Base-by-base conservation (phyloP, 192 early-diverging fungal species). In the Helicostylum pulchrum region DNA sequence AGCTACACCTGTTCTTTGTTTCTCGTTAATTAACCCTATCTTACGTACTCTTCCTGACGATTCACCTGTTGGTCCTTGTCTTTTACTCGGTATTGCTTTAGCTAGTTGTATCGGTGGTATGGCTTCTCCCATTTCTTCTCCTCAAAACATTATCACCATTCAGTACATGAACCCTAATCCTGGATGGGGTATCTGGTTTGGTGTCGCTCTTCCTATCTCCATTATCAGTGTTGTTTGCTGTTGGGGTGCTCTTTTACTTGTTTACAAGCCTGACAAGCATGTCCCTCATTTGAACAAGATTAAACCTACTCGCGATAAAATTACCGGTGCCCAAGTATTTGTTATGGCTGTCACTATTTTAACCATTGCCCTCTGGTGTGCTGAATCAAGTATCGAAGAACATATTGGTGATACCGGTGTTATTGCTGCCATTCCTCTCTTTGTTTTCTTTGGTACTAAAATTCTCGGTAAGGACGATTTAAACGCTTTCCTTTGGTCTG, bases 101-200 rank as follows among this genome's bases (percentile, higher is more conserved):
- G 90, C 90, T 14, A 74, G 84, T 42, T 86, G 88, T 48, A 75
- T 92, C 39, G 90, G 88, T 52, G 90, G 90, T 34, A 89, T 92
- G 90, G 81, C 87, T 20, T 86, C 86, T 7, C 90, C 90, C 30
- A 92, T 92, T 72, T 82, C 90, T 2, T 88, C 86, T 2, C 90
- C 90, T 34, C 90, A 90, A 77, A 92, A 92, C 75, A 85, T 89
- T 20, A 80, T 92, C 64, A 84, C 90, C 11, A 83, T 92, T 47
- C 80, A 83, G 15, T 86, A 79, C 72, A 92, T 92, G 87, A 66
- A 62, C 23, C 90, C 90, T 7, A 53, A 75, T 8, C 86, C 87
- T 20, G 76, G 79, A n/a, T 92, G 90, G 90, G 79, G 76, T 10
- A 78, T 85, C 61, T 92, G 88, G 86, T 88, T 92, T 65, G 76